Percentiles rank a stretch among this genome's conserved stretches.
Conservation (phyloP, 2,329 filamentous ascomycete species). For the Hymenoscyphus fraxineus region DNA sequence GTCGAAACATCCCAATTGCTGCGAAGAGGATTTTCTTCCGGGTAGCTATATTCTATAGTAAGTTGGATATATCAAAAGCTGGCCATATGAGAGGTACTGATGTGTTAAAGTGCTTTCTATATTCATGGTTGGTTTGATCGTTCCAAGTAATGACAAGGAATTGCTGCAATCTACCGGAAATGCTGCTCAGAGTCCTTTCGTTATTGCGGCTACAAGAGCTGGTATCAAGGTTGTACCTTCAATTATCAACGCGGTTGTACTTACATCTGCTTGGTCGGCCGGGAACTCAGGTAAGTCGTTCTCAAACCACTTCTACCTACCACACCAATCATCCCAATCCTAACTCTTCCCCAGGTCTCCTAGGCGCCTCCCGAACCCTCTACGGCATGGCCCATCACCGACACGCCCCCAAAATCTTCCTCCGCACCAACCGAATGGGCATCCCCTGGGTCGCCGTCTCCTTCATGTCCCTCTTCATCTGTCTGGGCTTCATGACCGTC, state of each 20-base stretch:
- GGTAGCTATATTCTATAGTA: constrained; percentile 49
- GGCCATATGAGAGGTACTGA: background rate
- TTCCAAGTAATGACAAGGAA: constrained; percentile 49
- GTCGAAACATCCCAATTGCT: constrained; percentile 51
- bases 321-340: background rate
- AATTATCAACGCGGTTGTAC: constrained; percentile 73
- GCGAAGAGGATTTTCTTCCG: constrained; percentile 49
- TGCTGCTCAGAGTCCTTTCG: constrained; percentile 58
- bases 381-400: constrained; percentile 54
- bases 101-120: constrained; percentile 34
- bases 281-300: constrained; percentile 51
- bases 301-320: too few relatives aligned
- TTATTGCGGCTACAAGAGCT: constrained; percentile 67
- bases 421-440: constrained; percentile 54
- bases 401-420: constrained; percentile 53
- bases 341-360: constrained; percentile 38
- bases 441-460: constrained; percentile 52
- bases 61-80: background rate
- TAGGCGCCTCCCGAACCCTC: constrained; percentile 55
- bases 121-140: constrained; percentile 50
- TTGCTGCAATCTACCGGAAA: constrained; percentile 39
- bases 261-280: constrained; percentile 67
- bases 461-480: constrained; percentile 53
- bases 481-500: constrained; percentile 67
- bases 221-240: constrained; percentile 65